Conservation (phyloP, 2,329 filamentous ascomycete genomes). For the Zymoseptoria crescenta region DNA sequence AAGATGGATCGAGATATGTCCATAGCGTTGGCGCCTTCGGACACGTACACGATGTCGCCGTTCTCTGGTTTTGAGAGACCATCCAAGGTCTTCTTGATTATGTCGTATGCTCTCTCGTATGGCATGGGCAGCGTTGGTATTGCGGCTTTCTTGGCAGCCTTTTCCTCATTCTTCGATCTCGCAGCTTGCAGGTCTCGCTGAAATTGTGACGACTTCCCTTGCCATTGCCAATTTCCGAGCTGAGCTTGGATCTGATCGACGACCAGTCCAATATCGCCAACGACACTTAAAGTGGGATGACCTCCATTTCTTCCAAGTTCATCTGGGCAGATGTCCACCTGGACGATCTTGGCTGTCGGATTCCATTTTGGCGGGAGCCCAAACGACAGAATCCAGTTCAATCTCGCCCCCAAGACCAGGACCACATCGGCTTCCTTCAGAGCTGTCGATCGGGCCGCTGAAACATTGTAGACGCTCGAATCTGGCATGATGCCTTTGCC, state of each 20-base stretch:
- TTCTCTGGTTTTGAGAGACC: slow-evolving; percentile 37
- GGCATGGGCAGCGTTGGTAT: slow-evolving; percentile 38
- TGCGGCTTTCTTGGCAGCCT: slow-evolving; percentile 37
- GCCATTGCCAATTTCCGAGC: slow-evolving; percentile 41
- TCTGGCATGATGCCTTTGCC: slow-evolving; percentile 51
- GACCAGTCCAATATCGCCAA: slow-evolving; percentile 46
- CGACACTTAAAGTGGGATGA: slow-evolving; percentile 41
- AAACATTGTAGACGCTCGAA: slow-evolving; percentile 45
- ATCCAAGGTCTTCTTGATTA: slow-evolving; percentile 46
- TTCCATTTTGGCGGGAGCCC: slow-evolving; percentile 50
- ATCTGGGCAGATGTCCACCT: slow-evolving; percentile 48
- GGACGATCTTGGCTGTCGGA: slow-evolving; percentile 43
- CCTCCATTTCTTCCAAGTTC: slow-evolving; percentile 48
- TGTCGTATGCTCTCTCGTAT: slow-evolving; percentile 45
- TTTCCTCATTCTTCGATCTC: slow-evolving; percentile 42
- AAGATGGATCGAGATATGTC: slow-evolving; percentile 52
- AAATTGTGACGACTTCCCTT: slow-evolving; percentile 29
- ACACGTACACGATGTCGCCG: slow-evolving; percentile 48
- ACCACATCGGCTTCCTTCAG: slow-evolving; percentile 49
- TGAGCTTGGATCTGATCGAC: slow-evolving; percentile 39
- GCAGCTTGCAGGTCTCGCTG: slow-evolving; percentile 28
- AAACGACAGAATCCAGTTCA: slow-evolving; percentile 54
- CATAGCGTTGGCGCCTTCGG: slow-evolving; percentile 55
- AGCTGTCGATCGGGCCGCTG: slow-evolving; percentile 47
- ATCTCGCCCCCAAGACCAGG: slow-evolving; percentile 45